Evolutionary conservation across 768 basidiomycete genomes (phyloP).

Genomic region (Crassisporium funariophilum): DNA sequence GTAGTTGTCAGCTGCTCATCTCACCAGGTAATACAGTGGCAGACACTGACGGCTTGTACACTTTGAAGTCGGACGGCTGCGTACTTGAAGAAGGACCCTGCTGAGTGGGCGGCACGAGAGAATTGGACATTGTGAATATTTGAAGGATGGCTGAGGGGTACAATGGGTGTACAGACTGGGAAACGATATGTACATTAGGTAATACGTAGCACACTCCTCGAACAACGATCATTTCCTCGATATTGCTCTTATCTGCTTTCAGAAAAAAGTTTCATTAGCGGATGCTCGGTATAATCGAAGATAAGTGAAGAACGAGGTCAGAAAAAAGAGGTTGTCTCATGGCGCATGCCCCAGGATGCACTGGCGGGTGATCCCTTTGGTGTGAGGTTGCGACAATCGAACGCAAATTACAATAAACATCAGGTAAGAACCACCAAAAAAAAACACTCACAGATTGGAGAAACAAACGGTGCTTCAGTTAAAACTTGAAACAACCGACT

Average conservation of each 20-base stretch:
- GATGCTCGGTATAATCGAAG: too few species aligned
- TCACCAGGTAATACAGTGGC: slow-evolving; percentile 19
- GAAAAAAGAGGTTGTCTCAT: slow-evolving; percentile 70
- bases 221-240: too few species aligned
- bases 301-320: slow-evolving; percentile 50
- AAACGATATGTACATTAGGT: slow-evolving; percentile 27
- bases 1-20: not conserved
- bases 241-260: too few species aligned
- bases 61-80: slow-evolving; percentile 26
- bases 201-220: slow-evolving; percentile 20
- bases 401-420: slow-evolving; percentile 90
- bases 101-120: not conserved
- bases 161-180: too few species aligned
- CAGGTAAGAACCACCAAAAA: slow-evolving; percentile 22
- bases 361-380: slow-evolving; percentile 81
- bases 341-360: slow-evolving; percentile 62
- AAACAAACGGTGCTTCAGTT: too few species aligned
- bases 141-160: too few species aligned
- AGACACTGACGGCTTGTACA: slow-evolving; percentile 27
- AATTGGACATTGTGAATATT: slow-evolving; percentile 7
- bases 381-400: slow-evolving; percentile 62
- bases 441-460: slow-evolving; percentile 15
- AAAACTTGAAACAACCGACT: too few species aligned
- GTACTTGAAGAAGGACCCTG: slow-evolving; percentile 1
- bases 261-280: too few species aligned